These are phyloP conservation scores for Scheffersomyces insectosa DNA, from an alignment of 1,139 yeast species.

Conservation along the genomic window DNA sequence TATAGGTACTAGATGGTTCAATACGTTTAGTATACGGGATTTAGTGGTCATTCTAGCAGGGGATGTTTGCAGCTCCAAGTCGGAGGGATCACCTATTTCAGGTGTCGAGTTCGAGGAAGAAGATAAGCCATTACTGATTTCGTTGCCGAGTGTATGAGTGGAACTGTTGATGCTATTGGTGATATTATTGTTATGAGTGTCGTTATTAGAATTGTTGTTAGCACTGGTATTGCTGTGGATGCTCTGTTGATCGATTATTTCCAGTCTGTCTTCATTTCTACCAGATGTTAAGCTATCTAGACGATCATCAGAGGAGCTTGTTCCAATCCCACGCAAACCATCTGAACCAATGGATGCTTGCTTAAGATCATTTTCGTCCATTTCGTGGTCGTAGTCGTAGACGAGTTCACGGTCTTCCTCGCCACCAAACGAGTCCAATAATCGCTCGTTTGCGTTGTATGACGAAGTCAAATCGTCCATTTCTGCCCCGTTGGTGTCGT, in stretches of 20 bases:
- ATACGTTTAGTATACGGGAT: slow-evolving; percentile 33
- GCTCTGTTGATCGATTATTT: too few relatives aligned
- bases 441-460: slow-evolving; percentile 3
- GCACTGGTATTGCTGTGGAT: too few relatives aligned
- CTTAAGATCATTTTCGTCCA: not conserved
- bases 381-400: not conserved
- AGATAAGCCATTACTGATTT: too few relatives aligned
- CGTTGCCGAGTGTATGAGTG: too few relatives aligned
- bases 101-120: too few relatives aligned
- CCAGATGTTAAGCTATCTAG: too few relatives aligned
- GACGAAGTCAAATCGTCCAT: slow-evolving; percentile 2
- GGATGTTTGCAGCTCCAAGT: slow-evolving; percentile 23
- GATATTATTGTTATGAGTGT: not conserved
- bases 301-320: too few relatives aligned
- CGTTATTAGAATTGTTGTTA: too few relatives aligned
- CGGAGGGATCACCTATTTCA: slow-evolving; percentile 4
- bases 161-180: not conserved
- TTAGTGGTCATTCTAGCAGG: slow-evolving; percentile 22
- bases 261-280: too few relatives aligned
- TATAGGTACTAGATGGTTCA: slow-evolving; percentile 39
- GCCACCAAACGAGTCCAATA: slow-evolving; percentile 8
- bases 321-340: too few relatives aligned
- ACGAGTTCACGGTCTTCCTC: slow-evolving; percentile 2
- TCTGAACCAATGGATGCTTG: not conserved
- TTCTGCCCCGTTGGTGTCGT: slow-evolving; percentile 2